A percentile compares a stretch with the other conserved stretches of the same genome.
These are phyloP conservation scores for Gossypium trilobum DNA, from an alignment of 441 rosid genomes.

Conservation along the genomic window DNA sequence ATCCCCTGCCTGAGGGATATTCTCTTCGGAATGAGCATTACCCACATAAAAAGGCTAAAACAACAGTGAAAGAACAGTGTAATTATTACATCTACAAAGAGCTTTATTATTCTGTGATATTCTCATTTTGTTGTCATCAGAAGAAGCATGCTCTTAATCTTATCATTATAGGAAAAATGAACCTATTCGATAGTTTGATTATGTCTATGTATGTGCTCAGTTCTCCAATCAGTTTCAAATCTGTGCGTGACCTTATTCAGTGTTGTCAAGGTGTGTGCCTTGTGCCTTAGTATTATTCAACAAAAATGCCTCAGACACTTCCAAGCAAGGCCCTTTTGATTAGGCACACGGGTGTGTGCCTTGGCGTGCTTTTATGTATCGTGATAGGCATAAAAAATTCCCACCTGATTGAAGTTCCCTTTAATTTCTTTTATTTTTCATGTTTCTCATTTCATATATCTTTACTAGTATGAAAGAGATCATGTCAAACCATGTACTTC, in stretches of 20 bases:
- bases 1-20: constrained; percentile 41
- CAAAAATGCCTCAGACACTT: neutral
- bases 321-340: neutral
- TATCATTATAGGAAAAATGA: neutral
- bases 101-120: neutral
- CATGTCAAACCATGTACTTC: neutral
- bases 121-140: constrained; percentile 4
- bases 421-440: neutral
- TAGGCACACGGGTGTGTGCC: neutral
- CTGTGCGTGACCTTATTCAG: neutral
- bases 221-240: constrained; percentile 1
- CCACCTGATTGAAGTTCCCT: neutral
- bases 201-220: neutral
- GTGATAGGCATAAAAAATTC: neutral
- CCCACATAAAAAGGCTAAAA: constrained; percentile 78
- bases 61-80: constrained; percentile 42
- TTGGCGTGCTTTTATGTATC: neutral
- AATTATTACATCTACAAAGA: constrained; percentile 23
- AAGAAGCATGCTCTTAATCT: neutral
- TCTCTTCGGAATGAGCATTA: constrained; percentile 29
- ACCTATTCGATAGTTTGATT: neutral
- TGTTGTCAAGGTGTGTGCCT: neutral
- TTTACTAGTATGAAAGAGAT: neutral
- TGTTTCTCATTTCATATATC: neutral
- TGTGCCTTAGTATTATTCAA: neutral